Percentiles rank a stretch among this genome's conserved stretches.
Conservation (phyloP, 2,329 filamentous ascomycete species). For the Amphichorda felina region DNA sequence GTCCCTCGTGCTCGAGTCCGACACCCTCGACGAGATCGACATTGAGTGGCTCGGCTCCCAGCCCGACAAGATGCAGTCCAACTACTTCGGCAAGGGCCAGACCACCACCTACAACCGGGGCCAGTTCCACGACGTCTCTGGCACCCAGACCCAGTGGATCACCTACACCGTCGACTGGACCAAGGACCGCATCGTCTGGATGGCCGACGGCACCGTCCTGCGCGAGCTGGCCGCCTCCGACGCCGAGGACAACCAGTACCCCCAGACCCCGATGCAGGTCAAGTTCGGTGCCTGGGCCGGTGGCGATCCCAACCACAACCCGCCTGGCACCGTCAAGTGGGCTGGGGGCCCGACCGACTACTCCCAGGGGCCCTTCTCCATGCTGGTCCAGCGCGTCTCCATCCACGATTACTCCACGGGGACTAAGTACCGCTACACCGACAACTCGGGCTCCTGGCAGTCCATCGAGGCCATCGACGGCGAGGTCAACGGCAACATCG, state of each 20-base stretch:
- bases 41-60: conserved; percentile 89
- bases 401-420: conserved; percentile 93
- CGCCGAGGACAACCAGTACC: conserved; percentile 66
- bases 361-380: conserved; percentile 68
- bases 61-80: conserved; percentile 72
- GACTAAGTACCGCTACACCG: conserved; percentile 69
- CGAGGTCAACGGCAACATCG: conserved; percentile 56
- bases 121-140: conserved; percentile 57
- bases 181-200: conserved; percentile 72
- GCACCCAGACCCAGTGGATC: conserved; percentile 65
- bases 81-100: conserved; percentile 93
- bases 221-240: conserved; percentile 61
- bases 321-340: conserved; percentile 78
- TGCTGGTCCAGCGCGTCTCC: conserved; percentile 66
- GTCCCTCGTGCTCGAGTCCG: conserved; percentile 81
- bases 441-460: conserved; percentile 65
- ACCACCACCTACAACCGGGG: conserved; percentile 81
- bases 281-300: conserved; percentile 90
- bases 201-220: conserved; percentile 65
- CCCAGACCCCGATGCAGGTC: conserved; percentile 90
- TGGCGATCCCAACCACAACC: conserved; percentile 65
- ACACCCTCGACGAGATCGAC: conserved; percentile 91
- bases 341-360: conserved; percentile 81
- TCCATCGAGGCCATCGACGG: conserved; percentile 79
- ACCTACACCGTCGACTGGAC: conserved; percentile 94